Evolutionary conservation across 345 rosid species (phyloP).

Genomic region (Lumnitzera racemosa): DNA sequence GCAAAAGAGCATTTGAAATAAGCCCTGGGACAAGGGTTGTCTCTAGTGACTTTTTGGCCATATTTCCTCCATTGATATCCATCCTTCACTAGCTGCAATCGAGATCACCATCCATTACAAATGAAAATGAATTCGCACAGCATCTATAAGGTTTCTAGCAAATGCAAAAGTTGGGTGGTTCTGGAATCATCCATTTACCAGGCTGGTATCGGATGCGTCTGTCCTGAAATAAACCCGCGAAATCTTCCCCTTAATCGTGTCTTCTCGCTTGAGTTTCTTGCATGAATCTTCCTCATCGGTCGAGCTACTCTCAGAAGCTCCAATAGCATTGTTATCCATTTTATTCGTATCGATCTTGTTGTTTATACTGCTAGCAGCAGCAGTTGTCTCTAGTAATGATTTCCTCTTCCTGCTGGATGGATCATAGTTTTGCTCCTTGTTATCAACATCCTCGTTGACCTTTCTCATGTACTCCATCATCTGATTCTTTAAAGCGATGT

Average conservation of each 20-base stretch:
- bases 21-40: slow-evolving; percentile 95
- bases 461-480: slow-evolving; percentile 45
- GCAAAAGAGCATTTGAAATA: slow-evolving; percentile 96
- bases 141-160: too few relatives aligned
- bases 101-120: too few relatives aligned
- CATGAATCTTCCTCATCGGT: slow-evolving; percentile 55
- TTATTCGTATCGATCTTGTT: slow-evolving; percentile 15
- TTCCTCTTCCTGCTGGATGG: slow-evolving; percentile 59
- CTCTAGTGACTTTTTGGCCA: slow-evolving; percentile 98
- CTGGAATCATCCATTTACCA: slow-evolving; percentile 30
- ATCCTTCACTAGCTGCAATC: slow-evolving; percentile 65
- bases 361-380: slow-evolving; percentile 8
- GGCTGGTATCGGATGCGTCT: slow-evolving; percentile 59
- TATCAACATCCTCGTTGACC: neutral
- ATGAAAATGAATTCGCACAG: too few relatives aligned
- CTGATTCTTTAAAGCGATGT: slow-evolving; percentile 53
- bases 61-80: slow-evolving; percentile 99
- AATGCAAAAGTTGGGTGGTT: too few relatives aligned
- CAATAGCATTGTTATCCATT: slow-evolving; percentile 14
- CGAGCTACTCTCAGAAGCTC: slow-evolving; percentile 78
- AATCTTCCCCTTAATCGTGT: slow-evolving; percentile 55
- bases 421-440: slow-evolving; percentile 30
- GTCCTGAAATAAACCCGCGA: slow-evolving; percentile 51
- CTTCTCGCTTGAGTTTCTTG: slow-evolving; percentile 59
- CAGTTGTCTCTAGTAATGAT: slow-evolving; percentile 9